phyloP scores from a whole-genome alignment of 371 early-diverging fungal species.

The Conidiobolus incongruus region DNA sequence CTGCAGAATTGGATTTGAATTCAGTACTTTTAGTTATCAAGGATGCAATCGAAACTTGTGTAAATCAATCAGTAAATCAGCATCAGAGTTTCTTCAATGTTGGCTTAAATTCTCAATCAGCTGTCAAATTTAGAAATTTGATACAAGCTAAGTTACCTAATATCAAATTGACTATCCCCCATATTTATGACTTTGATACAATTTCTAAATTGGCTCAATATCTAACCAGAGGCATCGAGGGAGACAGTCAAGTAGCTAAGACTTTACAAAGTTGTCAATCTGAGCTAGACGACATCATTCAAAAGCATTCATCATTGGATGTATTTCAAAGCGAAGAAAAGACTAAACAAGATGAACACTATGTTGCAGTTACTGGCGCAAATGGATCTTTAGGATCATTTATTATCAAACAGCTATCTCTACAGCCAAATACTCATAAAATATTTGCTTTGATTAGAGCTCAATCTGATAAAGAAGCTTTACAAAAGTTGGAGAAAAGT shows the following conservation, averaged over 20 bases:
- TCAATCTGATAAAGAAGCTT: neutral
- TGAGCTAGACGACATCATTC: neutral
- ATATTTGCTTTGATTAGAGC: neutral
- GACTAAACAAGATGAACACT: neutral
- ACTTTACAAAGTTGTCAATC: neutral
- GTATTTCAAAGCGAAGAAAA: neutral
- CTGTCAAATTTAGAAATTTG: neutral
- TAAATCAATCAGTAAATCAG: neutral
- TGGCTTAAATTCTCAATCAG: neutral
- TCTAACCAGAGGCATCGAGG: neutral
- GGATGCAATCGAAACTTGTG: neutral
- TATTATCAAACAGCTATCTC: neutral
- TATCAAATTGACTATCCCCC: neutral
- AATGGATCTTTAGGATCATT: constrained; percentile 1
- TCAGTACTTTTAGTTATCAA: neutral
- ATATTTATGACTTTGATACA: neutral
- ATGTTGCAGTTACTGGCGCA: constrained; percentile 1
- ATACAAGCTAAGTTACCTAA: neutral
- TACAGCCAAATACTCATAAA: neutral
- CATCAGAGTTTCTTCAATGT: neutral
- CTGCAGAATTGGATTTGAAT: neutral
- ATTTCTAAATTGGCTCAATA: neutral
- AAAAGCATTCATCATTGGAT: neutral
- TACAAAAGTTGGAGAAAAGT: neutral
- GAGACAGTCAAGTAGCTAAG: neutral